These are phyloP conservation scores for Furcasterigmium sp. DNA, from an alignment of 2,329 filamentous ascomycete species.

Conservation along the genomic window DNA sequence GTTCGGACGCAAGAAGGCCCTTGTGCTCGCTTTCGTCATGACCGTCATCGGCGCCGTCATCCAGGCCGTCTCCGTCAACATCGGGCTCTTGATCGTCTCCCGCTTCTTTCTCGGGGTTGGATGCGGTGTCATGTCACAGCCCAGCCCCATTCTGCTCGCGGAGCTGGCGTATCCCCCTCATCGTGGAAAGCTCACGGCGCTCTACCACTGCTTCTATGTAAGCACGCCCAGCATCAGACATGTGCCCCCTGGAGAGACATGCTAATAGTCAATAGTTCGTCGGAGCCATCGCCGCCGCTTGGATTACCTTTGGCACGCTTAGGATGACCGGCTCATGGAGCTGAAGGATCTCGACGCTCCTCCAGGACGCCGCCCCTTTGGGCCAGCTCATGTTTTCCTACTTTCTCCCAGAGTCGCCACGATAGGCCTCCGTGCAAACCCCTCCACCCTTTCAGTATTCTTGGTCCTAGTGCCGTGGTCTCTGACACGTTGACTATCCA, in stretches of 20 bases:
- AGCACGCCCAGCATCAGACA: no score
- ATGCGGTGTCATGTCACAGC: conserved; percentile 20
- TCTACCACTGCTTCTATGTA: conserved; percentile 41
- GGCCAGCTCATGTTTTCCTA: conserved; percentile 7
- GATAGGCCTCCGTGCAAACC: no score
- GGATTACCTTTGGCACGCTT: conserved; percentile 20
- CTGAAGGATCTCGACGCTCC: conserved; percentile 18
- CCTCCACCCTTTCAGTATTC: background rate
- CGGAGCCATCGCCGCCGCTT: conserved; percentile 22
- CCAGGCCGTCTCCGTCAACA: conserved; percentile 16
- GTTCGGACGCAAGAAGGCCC: conserved; percentile 26
- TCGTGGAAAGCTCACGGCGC: conserved; percentile 22
- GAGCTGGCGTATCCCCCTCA: conserved; percentile 29
- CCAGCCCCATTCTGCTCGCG: conserved; percentile 26
- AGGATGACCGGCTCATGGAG: conserved; percentile 25
- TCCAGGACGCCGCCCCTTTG: conserved; percentile 34
- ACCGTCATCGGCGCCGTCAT: conserved; percentile 23
- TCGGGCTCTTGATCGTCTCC: conserved; percentile 25
- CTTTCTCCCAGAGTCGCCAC: conserved; percentile 51
- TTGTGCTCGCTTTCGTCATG: conserved; percentile 23
- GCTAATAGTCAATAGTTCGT: conserved; percentile 24
- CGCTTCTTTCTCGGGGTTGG: conserved; percentile 28
- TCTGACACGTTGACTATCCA: conserved; percentile 4
- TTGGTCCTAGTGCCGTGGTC: no score
- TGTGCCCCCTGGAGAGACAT: no score